These are phyloP conservation scores for Heliocybe sulcata DNA, from an alignment of 1,284 basidiomycete genomes.

Conservation along the genomic window DNA sequence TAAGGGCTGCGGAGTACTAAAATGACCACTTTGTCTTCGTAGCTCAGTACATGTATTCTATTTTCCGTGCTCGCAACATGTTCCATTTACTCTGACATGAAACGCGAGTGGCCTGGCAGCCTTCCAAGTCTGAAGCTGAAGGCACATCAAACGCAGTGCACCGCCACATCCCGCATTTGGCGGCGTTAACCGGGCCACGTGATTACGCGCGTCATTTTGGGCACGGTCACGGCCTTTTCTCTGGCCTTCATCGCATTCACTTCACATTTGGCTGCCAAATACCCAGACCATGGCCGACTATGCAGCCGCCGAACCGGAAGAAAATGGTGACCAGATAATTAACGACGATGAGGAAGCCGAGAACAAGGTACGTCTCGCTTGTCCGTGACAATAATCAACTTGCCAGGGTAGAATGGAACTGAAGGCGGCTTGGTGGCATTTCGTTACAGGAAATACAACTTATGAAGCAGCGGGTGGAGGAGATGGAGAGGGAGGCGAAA, in stretches of 20 bases:
- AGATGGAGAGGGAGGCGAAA: conserved; percentile 89
- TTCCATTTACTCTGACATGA: neutral
- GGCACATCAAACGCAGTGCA: neutral
- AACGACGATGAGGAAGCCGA: conserved; percentile 31
- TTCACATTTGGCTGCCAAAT: neutral
- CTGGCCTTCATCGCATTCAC: neutral
- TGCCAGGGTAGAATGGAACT: neutral
- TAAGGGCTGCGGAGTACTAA: neutral
- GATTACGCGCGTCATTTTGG: neutral
- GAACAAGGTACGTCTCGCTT: conserved; percentile 23
- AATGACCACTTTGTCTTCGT: neutral
- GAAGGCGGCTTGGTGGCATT: neutral
- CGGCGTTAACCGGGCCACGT: neutral
- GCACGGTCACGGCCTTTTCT: neutral
- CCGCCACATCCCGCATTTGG: neutral
- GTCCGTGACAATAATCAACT: neutral
- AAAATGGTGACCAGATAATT: conserved; percentile 8
- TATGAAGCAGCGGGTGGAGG: conserved; percentile 91
- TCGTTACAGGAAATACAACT: conserved; percentile 59
- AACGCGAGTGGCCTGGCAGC: neutral
- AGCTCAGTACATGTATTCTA: too few species aligned
- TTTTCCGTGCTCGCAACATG: too few species aligned
- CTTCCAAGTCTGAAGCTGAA: neutral
- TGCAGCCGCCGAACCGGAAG: neutral
- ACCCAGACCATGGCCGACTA: neutral